Percentiles rank a stretch among this genome's conserved stretches.
phyloP scores from a whole-genome alignment of 345 rosid genomes.

The Jatropha curcas region DNA sequence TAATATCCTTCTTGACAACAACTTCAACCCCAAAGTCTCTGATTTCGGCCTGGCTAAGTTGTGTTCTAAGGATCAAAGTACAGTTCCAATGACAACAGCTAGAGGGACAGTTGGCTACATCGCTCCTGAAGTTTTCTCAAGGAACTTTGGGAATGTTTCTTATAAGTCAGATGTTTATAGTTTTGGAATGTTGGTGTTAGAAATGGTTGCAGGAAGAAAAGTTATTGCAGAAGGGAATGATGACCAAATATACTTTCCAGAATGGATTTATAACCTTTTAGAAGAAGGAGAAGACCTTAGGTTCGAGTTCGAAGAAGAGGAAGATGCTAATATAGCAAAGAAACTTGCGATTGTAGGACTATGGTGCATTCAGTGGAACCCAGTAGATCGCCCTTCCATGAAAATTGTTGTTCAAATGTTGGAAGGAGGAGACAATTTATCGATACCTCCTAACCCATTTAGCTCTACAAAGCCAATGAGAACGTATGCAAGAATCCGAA shows the following conservation, averaged over 20 bases:
- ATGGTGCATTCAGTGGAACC: conserved; percentile 14
- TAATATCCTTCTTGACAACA: conserved; percentile 3
- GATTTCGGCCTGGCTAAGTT: conserved; percentile 13
- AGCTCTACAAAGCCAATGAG: not conserved
- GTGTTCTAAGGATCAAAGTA: conserved; percentile 17
- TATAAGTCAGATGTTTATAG: conserved; percentile 12
- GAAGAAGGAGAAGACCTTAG: conserved; percentile 14
- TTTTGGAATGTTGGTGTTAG: conserved; percentile 14
- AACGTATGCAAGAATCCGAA: not conserved
- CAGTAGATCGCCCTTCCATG: conserved; percentile 8
- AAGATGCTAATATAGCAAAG: conserved; percentile 8
- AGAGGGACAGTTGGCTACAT: conserved; percentile 12
- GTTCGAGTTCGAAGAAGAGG: not conserved
- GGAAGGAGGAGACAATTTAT: conserved; percentile 4
- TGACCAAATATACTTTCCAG: conserved; percentile 11
- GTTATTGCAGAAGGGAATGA: not conserved
- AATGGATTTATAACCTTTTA: conserved; percentile 14
- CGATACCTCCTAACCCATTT: conserved; percentile 7
- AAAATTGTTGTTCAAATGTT: conserved; percentile 7
- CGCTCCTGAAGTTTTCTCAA: conserved; percentile 16
- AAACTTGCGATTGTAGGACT: conserved; percentile 14
- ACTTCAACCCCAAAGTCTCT: conserved; percentile 10
- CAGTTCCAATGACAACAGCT: conserved; percentile 14
- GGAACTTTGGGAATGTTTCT: conserved; percentile 14
- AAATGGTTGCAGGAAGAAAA: conserved; percentile 16